phyloP scores from a whole-genome alignment of 495 filamentous ascomycete genomes.

The Friedmanniomyces simplex region DNA sequence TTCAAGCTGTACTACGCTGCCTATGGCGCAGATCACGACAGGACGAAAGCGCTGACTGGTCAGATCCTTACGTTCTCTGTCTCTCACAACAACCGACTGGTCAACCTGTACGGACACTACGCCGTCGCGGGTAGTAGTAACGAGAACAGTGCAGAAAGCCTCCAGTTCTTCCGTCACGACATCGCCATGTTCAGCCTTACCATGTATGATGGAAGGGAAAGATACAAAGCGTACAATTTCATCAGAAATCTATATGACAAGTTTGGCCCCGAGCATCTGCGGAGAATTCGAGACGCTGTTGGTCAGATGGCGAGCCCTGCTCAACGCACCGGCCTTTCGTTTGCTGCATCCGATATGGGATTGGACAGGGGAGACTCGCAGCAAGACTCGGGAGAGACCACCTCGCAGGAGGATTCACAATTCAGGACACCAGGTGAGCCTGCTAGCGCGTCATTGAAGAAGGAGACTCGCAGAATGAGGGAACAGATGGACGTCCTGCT shows the following conservation, averaged over 20 bases:
- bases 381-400: background rate
- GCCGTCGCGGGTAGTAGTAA: background rate
- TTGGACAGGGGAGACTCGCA: constrained; percentile 1
- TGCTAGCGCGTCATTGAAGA: background rate
- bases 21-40: background rate
- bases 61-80: background rate
- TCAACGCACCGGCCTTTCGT: constrained; percentile 5
- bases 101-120: constrained; percentile 5
- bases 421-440: constrained; percentile 3
- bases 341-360: background rate
- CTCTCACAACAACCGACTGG: constrained; percentile 1
- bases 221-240: constrained; percentile 5
- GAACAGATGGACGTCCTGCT: background rate
- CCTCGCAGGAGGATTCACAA: background rate
- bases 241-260: background rate
- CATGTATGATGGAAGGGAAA: background rate
- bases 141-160: background rate
- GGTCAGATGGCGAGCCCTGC: background rate
- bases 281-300: constrained; percentile 3
- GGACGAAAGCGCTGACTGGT: background rate
- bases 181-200: constrained; percentile 5
- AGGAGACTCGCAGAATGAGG: background rate
- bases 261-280: constrained; percentile 3
- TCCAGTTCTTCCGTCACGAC: constrained; percentile 1
- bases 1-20: background rate